Conservation (phyloP, 345 rosid species). For the Boechera retrofracta region DNA sequence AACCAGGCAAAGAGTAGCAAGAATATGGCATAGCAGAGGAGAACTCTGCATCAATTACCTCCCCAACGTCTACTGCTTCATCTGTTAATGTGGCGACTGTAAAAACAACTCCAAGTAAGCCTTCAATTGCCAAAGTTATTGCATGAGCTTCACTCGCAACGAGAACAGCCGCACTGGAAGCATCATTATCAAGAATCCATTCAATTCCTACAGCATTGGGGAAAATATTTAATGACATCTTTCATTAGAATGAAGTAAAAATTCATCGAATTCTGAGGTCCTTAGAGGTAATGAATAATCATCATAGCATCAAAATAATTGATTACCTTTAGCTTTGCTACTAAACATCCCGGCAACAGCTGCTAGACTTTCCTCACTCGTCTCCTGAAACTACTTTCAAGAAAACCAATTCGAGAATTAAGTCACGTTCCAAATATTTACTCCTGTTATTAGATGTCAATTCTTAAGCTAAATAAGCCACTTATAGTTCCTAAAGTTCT, state of each 20-base stretch:
- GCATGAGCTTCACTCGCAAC: constrained; percentile 99
- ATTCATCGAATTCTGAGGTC: not conserved
- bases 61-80: constrained; percentile 91
- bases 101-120: constrained; percentile 87
- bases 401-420: constrained; percentile 40
- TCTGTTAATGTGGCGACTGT: constrained; percentile 97
- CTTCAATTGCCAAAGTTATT: constrained; percentile 92
- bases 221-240: not conserved
- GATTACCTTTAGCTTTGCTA: constrained; percentile 98
- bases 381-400: constrained; percentile 75
- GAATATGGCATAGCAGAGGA: constrained; percentile 29
- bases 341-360: constrained; percentile 99
- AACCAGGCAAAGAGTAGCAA: constrained; percentile 19
- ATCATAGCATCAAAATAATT: constrained; percentile 22
- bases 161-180: constrained; percentile 91
- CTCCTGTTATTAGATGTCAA: constrained; percentile 2
- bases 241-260: not conserved
- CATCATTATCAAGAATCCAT: constrained; percentile 99
- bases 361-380: constrained; percentile 94
- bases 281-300: constrained; percentile 12
- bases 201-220: constrained; percentile 71
- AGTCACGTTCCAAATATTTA: constrained; percentile 23
- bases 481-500: constrained; percentile 12
- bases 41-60: constrained; percentile 57
- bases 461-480: constrained; percentile 22